Conservation (phyloP, 1,139 yeast species). For the Kodamaea sp. region DNA sequence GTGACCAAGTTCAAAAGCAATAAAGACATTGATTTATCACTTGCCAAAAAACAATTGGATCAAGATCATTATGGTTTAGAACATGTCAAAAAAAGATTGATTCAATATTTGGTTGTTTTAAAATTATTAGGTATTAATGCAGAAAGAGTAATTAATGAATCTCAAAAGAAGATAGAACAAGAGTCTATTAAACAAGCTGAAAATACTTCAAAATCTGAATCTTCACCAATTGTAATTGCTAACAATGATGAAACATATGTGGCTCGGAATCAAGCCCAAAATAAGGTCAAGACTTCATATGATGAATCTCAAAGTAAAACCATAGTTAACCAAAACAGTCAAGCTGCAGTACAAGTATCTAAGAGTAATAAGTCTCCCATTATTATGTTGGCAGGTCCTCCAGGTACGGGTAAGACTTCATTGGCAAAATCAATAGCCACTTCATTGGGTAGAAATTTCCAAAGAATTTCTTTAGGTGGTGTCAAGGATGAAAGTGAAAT, state of each 20-base stretch:
- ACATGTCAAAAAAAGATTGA: slow-evolving; percentile 73
- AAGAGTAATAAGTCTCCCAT: slow-evolving; percentile 62
- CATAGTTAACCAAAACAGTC: slow-evolving; percentile 8
- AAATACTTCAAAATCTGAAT: slow-evolving; percentile 6
- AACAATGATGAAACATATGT: slow-evolving; percentile 34
- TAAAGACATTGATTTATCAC: slow-evolving; percentile 47
- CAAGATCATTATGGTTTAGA: slow-evolving; percentile 82
- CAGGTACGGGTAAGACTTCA: slow-evolving; percentile 94
- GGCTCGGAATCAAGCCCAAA: slow-evolving; percentile 28
- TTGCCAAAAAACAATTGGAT: slow-evolving; percentile 62
- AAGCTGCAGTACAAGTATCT: slow-evolving; percentile 26
- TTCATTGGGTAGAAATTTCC: slow-evolving; percentile 76
- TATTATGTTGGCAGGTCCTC: slow-evolving; percentile 84
- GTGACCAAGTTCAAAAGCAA: slow-evolving; percentile 38
- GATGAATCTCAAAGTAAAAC: slow-evolving; percentile 8
- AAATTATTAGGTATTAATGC: slow-evolving; percentile 53
- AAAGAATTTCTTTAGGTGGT: slow-evolving; percentile 85
- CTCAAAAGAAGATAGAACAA: slow-evolving; percentile 10
- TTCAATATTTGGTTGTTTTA: slow-evolving; percentile 78
- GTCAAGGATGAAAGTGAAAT: slow-evolving; percentile 87
- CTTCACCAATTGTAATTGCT: slow-evolving; percentile 30
- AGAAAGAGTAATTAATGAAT: slow-evolving; percentile 21
- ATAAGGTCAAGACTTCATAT: slow-evolving; percentile 23
- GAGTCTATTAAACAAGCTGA: slow-evolving; percentile 9
- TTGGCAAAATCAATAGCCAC: slow-evolving; percentile 82